phyloP scores from a whole-genome alignment of 1,284 basidiomycete species.

The Microbotryomycetes sp. region DNA sequence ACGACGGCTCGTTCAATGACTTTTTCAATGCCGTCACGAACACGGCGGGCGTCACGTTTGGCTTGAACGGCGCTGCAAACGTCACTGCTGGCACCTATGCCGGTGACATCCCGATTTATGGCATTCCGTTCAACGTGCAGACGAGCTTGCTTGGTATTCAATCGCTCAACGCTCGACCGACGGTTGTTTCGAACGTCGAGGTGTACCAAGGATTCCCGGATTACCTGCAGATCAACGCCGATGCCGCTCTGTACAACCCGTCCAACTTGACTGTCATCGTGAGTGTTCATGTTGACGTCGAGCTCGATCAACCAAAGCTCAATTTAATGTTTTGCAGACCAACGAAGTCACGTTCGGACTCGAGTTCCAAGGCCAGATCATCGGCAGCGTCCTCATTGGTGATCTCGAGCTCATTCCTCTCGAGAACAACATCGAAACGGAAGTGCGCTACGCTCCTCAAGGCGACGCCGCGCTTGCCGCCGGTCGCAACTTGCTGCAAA shows the following conservation, averaged over 20 bases:
- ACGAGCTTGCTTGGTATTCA: conserved; percentile 60
- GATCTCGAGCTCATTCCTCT: conserved; percentile 36
- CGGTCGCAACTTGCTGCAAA: conserved; percentile 57
- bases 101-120: conserved; percentile 59
- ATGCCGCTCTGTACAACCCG: conserved; percentile 18
- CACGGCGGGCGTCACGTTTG: conserved; percentile 14
- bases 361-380: conserved; percentile 4
- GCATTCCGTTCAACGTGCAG: conserved; percentile 60
- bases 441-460: conserved; percentile 51
- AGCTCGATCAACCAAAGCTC: too few species aligned
- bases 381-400: conserved; percentile 40
- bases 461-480: conserved; percentile 49
- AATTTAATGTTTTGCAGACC: not conserved
- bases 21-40: conserved; percentile 27
- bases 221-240: conserved; percentile 57
- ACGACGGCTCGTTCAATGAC: conserved; percentile 6
- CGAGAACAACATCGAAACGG: conserved; percentile 39
- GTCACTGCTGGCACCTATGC: conserved; percentile 57
- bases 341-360: conserved; percentile 20
- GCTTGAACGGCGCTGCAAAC: conserved; percentile 16
- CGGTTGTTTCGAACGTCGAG: conserved; percentile 55
- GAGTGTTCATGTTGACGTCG: not conserved
- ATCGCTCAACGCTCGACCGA: conserved; percentile 57
- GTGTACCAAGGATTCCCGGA: conserved; percentile 61
- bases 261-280: conserved; percentile 21